Base-by-base conservation (phyloP, 495 filamentous ascomycete genomes). In the Cairneyella variabilis region DNA sequence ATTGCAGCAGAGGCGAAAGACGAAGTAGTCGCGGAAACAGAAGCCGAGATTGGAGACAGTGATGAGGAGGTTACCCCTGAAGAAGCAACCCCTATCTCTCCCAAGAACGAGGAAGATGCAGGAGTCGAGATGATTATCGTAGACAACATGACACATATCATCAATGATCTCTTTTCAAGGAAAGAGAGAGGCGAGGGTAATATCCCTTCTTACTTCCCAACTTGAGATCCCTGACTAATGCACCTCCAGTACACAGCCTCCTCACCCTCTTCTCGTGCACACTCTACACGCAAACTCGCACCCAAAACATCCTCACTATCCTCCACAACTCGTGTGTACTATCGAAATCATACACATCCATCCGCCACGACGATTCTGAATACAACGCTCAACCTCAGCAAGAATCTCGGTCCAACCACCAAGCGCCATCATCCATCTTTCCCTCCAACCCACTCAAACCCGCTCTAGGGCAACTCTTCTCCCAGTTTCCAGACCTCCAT, bases 41-140 rank as follows among this genome's bases (percentile, higher is more conserved):
- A n/a, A n/a, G n/a, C n/a, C n/a, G n/a, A n/a, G n/a, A n/a, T n/a
- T n/a, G n/a, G n/a, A n/a, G n/a, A n/a, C n/a, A n/a, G n/a, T n/a
- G n/a, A n/a, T n/a, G n/a, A n/a, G n/a, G n/a, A n/a, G n/a, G n/a
- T n/a, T n/a, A n/a, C n/a, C n/a, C n/a, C n/a, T n/a, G 47, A 42
- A n/a, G 20, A 42, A 34, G 17, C 27, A 18, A 34, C 23, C 14
- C 4, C 45, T 36, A 16, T 17, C 32, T 0, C 45, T 21, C 8
- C 45, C 3, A 12, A 16, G 41, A 42, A 48, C 12, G 20, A 51
- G 10, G 48, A 43, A n/a, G 40, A 43, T n/a, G n/a, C n/a, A 28
- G 58, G 54, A 7, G 52, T 48, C 3, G 57, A 64, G 25, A 56
- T 61, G 0, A 46, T 64, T 20, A 56, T 60, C 9, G 44, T 64